These are phyloP conservation scores for Saccharomycopsis phalli DNA, from an alignment of 1,139 yeast genomes.

Conservation along the genomic window DNA sequence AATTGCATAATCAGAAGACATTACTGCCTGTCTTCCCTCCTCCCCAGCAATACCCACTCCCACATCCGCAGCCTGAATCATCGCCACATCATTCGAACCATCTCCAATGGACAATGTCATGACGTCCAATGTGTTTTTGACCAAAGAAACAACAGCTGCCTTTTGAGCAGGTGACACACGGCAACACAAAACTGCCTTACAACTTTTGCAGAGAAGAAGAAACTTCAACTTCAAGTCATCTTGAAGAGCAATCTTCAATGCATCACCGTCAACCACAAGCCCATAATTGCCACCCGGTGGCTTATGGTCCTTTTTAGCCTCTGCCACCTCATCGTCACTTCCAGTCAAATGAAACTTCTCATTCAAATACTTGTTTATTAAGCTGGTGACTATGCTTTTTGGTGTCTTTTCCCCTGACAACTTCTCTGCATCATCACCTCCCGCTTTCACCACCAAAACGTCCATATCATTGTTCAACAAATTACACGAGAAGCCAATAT, in stretches of 20 bases:
- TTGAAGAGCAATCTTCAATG: conserved; percentile 62
- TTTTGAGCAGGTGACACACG: conserved; percentile 97
- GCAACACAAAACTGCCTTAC: conserved; percentile 90
- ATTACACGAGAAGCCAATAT: conserved; percentile 94
- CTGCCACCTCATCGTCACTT: conserved; percentile 36
- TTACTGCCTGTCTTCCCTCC: conserved; percentile 96
- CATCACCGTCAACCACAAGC: conserved; percentile 88
- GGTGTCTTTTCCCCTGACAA: conserved; percentile 31
- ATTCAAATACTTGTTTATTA: conserved; percentile 51
- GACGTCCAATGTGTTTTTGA: conserved; percentile 68
- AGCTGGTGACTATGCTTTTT: conserved; percentile 40
- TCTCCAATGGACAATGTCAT: conserved; percentile 95
- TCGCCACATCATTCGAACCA: conserved; percentile 97
- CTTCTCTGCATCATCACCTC: conserved; percentile 34
- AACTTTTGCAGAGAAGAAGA: conserved; percentile 79
- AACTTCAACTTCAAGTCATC: conserved; percentile 58
- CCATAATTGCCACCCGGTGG: conserved; percentile 77
- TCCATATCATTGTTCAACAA: conserved; percentile 82
- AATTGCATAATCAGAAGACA: conserved; percentile 95
- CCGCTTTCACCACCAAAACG: conserved; percentile 54
- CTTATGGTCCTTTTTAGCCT: conserved; percentile 48
- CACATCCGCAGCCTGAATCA: conserved; percentile 97
- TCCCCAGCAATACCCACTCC: conserved; percentile 99
- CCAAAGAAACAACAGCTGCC: conserved; percentile 90
- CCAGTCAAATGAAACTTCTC: conserved; percentile 40